Evolutionary conservation across 106 monocot genomes (phyloP), one percentile per base, ranked within the genome.

Genomic region (Dendrobium catenatum): DNA sequence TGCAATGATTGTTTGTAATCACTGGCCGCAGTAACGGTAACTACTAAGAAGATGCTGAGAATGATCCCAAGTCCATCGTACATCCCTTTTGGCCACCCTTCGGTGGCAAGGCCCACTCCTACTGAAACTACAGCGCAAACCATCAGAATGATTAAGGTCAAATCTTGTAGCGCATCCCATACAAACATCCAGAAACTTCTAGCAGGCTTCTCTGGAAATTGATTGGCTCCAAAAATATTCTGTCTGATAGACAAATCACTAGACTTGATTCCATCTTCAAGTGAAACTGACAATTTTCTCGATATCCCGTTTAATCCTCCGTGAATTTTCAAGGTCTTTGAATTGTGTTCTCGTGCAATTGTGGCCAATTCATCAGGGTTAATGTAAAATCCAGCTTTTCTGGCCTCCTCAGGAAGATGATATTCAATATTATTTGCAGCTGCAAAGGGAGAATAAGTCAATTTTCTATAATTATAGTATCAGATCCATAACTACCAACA

Each of bases 1-100:
- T 97, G 90, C 79, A 97, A 54, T 20, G 97, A 94, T 49, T 97
- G 97, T 78, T 89, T 92, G 68, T 94, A 97, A 81, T 97, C 94
- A 81, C 94, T 94, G 43, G 84, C 81, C 20, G 97, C 90, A 72
- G 97, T 97, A 67, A 97, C 90, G 48, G 84, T 70, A 80, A 97
- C 94, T 19, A 97, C 94, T 73, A 97, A 55, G 55, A 92, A 88
- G 55, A 97, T 94, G 42, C 93, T 92, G 44, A 97, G 83, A 44
- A 97, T 67, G 67, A 97, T 92, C 77, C 97, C 97, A 42, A 92
- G 15, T 16, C 94, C 97, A 88, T 94, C 97, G 83, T 94, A 92
- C 80, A 89, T 85, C 73, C 94, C 94, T 74, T 88, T 88, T 9
- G 97, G 97, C 85, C 85, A 97, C 1, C 97, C 97, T 83, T 97